phyloP scores from a whole-genome alignment of 805 yeast genomes.

The Torulaspora microellipsoides region DNA sequence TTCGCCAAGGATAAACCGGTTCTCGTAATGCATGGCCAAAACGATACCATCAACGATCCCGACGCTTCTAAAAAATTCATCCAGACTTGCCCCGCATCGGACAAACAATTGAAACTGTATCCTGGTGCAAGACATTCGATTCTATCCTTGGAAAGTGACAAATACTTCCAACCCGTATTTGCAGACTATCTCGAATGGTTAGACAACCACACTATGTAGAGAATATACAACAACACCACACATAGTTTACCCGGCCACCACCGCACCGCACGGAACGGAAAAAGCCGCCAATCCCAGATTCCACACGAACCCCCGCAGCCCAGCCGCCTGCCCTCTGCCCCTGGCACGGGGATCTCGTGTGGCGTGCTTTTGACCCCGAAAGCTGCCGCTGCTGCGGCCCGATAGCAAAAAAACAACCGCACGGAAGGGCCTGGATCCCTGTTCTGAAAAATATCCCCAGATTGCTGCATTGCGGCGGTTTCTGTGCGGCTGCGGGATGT shows the following conservation, averaged over 20 bases:
- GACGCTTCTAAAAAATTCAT: constrained; percentile 44
- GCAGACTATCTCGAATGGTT: constrained; percentile 41
- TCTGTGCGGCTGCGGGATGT: too few relatives aligned
- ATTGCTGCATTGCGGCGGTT: too few relatives aligned
- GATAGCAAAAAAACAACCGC: too few relatives aligned
- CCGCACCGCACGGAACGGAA: not conserved
- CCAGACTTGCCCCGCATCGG: constrained; percentile 29
- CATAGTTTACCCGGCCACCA: constrained; percentile 3
- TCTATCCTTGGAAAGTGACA: constrained; percentile 45
- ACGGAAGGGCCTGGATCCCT: too few relatives aligned
- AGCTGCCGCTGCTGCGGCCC: too few relatives aligned
- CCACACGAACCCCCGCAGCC: not conserved
- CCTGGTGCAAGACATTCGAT: constrained; percentile 39
- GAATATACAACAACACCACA: too few relatives aligned
- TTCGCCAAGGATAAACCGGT: constrained; percentile 40
- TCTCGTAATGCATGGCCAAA: constrained; percentile 56
- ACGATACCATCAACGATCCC: constrained; percentile 57
- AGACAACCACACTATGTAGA: constrained; percentile 12
- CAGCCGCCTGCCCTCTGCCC: not conserved
- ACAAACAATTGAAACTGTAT: constrained; percentile 23
- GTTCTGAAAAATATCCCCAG: too few relatives aligned
- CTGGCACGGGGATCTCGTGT: too few relatives aligned
- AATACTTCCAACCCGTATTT: constrained; percentile 36
- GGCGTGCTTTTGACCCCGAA: too few relatives aligned
- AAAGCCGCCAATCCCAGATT: not conserved